Conservation (phyloP, 441 rosid species). For the Gossypium trilobum region DNA sequence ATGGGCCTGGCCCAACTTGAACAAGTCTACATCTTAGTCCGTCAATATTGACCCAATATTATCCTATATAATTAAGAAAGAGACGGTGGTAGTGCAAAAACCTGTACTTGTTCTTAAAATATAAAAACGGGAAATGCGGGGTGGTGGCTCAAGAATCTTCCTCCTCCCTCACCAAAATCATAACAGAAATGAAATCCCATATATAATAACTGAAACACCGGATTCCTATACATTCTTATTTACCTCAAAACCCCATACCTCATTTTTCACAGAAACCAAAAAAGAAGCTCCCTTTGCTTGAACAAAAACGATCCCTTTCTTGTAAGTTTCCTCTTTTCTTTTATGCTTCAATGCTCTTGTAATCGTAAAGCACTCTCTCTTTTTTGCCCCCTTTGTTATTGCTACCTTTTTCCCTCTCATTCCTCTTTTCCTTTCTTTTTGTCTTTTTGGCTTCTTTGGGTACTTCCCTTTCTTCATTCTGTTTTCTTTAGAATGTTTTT, state of each 20-base stretch:
- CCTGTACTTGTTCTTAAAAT: neutral
- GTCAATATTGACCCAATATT: neutral
- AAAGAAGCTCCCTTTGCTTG: slow-evolving; percentile 43
- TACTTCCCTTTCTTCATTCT: slow-evolving; percentile 11
- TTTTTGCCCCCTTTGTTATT: slow-evolving; percentile 12
- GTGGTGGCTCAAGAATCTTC: neutral
- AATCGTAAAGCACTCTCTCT: slow-evolving; percentile 28
- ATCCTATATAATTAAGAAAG: no score
- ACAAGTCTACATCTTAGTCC: neutral
- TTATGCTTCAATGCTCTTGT: neutral
- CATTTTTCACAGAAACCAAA: neutral
- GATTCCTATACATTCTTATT: slow-evolving; percentile 3
- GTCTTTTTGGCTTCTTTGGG: slow-evolving; percentile 21
- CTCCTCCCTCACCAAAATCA: neutral
- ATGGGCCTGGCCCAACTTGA: neutral
- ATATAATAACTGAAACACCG: neutral
- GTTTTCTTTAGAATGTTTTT: slow-evolving; percentile 14
- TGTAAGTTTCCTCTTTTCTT: slow-evolving; percentile 43
- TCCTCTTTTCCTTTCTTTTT: neutral
- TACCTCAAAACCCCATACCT: slow-evolving; percentile 20
- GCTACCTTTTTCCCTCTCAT: neutral
- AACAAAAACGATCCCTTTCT: slow-evolving; percentile 49
- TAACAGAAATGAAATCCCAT: neutral
- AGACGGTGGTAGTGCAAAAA: no score
- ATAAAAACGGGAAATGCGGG: neutral